A percentile compares a stretch with the other conserved stretches of the same genome.
Conservation (phyloP, 2,329 filamentous ascomycete species). For the Biscogniauxia sp. region DNA sequence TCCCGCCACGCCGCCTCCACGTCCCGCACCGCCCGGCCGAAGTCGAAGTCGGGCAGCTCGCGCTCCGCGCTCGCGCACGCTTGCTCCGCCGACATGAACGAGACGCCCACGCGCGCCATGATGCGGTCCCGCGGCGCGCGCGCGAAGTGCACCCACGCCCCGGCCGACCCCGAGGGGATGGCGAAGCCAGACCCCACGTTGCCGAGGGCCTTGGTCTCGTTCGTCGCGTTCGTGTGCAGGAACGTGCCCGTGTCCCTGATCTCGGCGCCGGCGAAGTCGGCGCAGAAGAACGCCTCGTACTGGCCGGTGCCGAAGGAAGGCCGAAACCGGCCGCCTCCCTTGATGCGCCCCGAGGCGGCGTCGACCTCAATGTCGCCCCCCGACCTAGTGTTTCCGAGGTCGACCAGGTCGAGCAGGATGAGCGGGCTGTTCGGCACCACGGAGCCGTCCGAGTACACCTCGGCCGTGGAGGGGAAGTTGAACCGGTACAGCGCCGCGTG, state of each 20-base stretch:
- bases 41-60: constrained; percentile 66
- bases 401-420: constrained; percentile 58
- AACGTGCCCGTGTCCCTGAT: constrained; percentile 59
- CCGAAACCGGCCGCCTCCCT: constrained; percentile 56
- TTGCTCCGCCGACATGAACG: constrained; percentile 64
- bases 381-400: constrained; percentile 50
- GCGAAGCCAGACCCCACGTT: constrained; percentile 31
- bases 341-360: constrained; percentile 50
- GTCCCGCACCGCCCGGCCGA: constrained; percentile 51
- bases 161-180: constrained; percentile 40
- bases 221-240: constrained; percentile 44
- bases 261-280: constrained; percentile 54
- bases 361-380: constrained; percentile 53
- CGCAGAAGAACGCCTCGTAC: constrained; percentile 60
- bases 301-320: constrained; percentile 60
- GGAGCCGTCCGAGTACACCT: constrained; percentile 21
- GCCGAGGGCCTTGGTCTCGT: constrained; percentile 23
- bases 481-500: constrained; percentile 61
- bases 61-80: constrained; percentile 68
- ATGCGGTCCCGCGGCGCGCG: constrained; percentile 46
- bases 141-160: constrained; percentile 64
- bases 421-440: constrained; percentile 47
- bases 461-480: constrained; percentile 43
- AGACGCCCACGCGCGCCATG: constrained; percentile 67
- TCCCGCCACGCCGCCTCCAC: constrained; percentile 60